phyloP scores from a whole-genome alignment of 768 basidiomycete genomes.

The Termitomyces sp. region DNA sequence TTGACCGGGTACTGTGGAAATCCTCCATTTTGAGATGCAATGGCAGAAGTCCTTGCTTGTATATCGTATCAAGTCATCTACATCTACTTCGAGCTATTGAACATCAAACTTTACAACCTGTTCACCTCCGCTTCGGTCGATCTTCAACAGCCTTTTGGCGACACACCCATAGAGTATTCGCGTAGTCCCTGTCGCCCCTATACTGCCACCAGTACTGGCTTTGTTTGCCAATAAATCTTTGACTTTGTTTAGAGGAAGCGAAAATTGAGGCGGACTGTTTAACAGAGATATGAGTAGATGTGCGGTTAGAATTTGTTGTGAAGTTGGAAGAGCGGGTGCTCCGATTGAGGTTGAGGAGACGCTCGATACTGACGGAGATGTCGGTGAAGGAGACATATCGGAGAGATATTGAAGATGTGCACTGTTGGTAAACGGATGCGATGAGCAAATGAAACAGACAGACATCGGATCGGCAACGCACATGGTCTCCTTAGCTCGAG shows the following conservation, averaged over 20 bases:
- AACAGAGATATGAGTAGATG: conserved; percentile 60
- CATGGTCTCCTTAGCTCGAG: conserved; percentile 59
- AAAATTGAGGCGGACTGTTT: conserved; percentile 42
- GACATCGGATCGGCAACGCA: conserved; percentile 22
- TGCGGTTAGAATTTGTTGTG: conserved; percentile 70
- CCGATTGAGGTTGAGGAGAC: conserved; percentile 38
- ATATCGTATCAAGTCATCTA: not conserved
- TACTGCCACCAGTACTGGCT: conserved; percentile 28
- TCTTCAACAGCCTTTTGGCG: conserved; percentile 74
- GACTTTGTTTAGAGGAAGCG: conserved; percentile 56
- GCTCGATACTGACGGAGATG: conserved; percentile 53
- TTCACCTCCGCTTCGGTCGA: conserved; percentile 70
- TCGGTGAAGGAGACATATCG: conserved; percentile 40
- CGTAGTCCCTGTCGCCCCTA: conserved; percentile 41
- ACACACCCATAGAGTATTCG: conserved; percentile 72
- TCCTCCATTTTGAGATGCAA: not conserved
- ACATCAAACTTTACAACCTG: conserved; percentile 72
- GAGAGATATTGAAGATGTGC: conserved; percentile 54
- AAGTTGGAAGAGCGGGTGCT: conserved; percentile 34
- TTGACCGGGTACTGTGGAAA: not conserved
- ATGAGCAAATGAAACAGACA: not conserved
- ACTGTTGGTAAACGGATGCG: conserved; percentile 25
- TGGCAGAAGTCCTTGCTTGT: not conserved
- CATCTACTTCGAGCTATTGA: conserved; percentile 15
- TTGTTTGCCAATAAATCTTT: conserved; percentile 51